Percentiles rank a stretch among this genome's conserved stretches.
These are phyloP conservation scores for Pneumocystis oryctolagi DNA, from an alignment of 1,139 yeast genomes.

Conservation along the genomic window DNA sequence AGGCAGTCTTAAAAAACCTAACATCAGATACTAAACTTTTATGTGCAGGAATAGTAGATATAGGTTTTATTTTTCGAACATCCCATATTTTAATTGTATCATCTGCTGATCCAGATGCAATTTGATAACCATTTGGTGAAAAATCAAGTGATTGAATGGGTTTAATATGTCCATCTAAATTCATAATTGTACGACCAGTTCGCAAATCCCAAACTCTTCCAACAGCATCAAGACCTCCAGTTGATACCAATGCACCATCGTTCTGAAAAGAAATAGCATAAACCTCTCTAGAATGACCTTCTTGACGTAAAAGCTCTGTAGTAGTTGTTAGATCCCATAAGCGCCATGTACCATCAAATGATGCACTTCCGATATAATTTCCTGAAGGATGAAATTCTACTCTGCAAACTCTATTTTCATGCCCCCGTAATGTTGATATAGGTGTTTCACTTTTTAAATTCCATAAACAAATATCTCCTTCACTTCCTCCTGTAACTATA, in stretches of 20 bases:
- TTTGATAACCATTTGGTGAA: slow-evolving; percentile 58
- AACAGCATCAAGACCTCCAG: slow-evolving; percentile 69
- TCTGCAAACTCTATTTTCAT: slow-evolving; percentile 46
- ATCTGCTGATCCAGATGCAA: slow-evolving; percentile 80
- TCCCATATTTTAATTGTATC: slow-evolving; percentile 79
- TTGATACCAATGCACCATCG: slow-evolving; percentile 63
- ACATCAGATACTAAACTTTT: slow-evolving; percentile 57
- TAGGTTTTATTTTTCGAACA: slow-evolving; percentile 37
- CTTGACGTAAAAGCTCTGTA: slow-evolving; percentile 43
- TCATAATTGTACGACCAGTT: slow-evolving; percentile 51
- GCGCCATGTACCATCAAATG: slow-evolving; percentile 81
- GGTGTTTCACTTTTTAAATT: slow-evolving; percentile 11
- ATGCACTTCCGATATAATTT: slow-evolving; percentile 46
- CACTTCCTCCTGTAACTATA: slow-evolving; percentile 13
- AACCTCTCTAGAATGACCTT: slow-evolving; percentile 73
- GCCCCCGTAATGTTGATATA: slow-evolving; percentile 25
- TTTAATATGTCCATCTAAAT: slow-evolving; percentile 51
- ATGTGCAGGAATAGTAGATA: slow-evolving; percentile 59
- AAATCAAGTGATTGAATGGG: slow-evolving; percentile 63
- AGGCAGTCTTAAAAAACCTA: slow-evolving; percentile 31
- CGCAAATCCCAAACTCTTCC: slow-evolving; percentile 77
- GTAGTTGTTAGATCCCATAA: slow-evolving; percentile 57
- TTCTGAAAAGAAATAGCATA: slow-evolving; percentile 49
- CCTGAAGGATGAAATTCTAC: slow-evolving; percentile 54
- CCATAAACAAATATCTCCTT: slow-evolving; percentile 22